Percentiles rank a stretch among this genome's conserved stretches.
These are phyloP conservation scores for Fusarium bactridioides DNA, from an alignment of 2,329 filamentous ascomycete species.

Conservation along the genomic window DNA sequence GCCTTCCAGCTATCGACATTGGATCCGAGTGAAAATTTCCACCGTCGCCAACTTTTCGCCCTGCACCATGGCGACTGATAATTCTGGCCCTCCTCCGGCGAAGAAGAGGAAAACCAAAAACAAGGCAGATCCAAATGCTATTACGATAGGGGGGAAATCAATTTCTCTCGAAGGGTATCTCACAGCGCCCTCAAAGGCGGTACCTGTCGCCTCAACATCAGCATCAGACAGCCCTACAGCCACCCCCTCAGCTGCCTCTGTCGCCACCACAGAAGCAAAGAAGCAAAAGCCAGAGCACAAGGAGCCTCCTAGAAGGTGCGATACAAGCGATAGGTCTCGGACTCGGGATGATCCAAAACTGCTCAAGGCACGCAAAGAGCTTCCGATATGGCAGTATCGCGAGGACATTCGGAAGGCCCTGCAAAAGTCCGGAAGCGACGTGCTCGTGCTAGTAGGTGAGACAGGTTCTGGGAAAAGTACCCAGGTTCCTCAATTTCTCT, in stretches of 20 bases:
- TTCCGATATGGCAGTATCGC: conserved; percentile 83
- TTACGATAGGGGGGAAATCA: conserved; percentile 57
- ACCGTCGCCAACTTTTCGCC: not conserved
- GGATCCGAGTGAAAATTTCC: not conserved
- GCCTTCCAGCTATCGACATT: not conserved
- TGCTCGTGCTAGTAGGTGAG: conserved; percentile 88
- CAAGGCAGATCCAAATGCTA: conserved; percentile 44
- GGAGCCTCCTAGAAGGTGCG: conserved; percentile 13
- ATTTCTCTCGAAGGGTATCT: conserved; percentile 62
- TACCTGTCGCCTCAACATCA: not conserved
- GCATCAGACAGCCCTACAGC: conserved; percentile 2
- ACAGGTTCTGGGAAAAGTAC: conserved; percentile 98
- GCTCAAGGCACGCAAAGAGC: conserved; percentile 64
- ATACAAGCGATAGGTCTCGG: conserved; percentile 9
- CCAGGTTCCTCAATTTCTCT: conserved; percentile 91
- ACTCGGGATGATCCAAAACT: conserved; percentile 44
- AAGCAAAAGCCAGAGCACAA: not conserved
- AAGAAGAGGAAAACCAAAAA: conserved; percentile 53
- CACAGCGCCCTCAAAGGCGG: conserved; percentile 44
- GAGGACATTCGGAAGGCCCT: conserved; percentile 73
- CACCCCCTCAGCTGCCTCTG: not conserved
- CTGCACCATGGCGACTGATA: conserved; percentile 38
- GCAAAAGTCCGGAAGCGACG: conserved; percentile 63
- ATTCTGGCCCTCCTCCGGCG: conserved; percentile 39
- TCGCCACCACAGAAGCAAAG: not conserved